Base-by-base conservation (phyloP, 352 stramenopile genomes). In the Thraustochytrium striatum region DNA sequence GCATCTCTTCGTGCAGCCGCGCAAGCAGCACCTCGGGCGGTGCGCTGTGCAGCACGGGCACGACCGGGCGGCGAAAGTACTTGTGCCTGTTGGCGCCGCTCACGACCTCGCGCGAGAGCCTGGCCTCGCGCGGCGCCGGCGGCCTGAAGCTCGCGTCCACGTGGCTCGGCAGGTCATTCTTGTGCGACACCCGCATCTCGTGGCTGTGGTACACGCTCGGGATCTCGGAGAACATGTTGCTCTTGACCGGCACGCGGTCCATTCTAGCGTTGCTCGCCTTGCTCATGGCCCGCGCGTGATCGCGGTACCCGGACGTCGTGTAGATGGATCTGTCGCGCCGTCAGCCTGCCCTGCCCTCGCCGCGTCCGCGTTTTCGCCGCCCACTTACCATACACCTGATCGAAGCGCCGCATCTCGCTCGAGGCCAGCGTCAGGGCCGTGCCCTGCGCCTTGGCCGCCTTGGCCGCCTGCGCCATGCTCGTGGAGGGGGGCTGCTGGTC, bases 181-280 rank as follows among this genome's bases (percentile, higher is more conserved):
- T 75, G 44, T 8, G 58, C 1, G 21, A 0, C 39, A 52, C 8
- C 9, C n/a, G 43, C 39, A 75, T 75, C 30, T 62, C 65, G 65
- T 62, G 50, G 65, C 50, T 75, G 19, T 75, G 43, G 39, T 75
- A 75, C 28, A 62, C 50, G 44, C 41, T 43, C 21, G 65, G 65
- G n/a, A 75, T 75, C 30, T 75, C 65, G 0, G 65, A 75, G 36
- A 75, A 75, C 43, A 62, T n/a, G 39, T 75, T 75, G 1, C 19
- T 9, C 1, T 38, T 39, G 39, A 55, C 65, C 11, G 65, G 41
- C 25, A 75, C 65, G 32, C 65, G 32, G 5, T 58, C 21, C 3
- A 75, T 3, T 9, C 13, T 13, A 3, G 19, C 33, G 19, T 16
- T 75, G 32, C 39, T 25, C 21, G 65, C 39, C 30, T 33, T 32